These are phyloP conservation scores for Pseudozyma tsukubaensis DNA, from an alignment of 1,284 basidiomycete species.

Conservation along the genomic window DNA sequence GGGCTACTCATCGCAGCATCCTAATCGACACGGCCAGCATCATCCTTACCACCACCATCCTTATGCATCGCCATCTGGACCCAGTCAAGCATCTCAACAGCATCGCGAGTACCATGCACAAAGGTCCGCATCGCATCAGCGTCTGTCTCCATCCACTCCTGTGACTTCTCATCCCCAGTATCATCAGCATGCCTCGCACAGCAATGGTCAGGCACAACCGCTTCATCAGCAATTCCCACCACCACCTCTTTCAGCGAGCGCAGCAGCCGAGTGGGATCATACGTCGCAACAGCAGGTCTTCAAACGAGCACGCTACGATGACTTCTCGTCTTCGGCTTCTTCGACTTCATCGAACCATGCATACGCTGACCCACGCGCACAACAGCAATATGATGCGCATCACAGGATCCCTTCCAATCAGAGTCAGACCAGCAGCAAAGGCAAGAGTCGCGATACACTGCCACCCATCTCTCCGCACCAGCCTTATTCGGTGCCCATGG, in stretches of 20 bases:
- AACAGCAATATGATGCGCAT: constrained; percentile 24
- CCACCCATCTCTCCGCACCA: constrained; percentile 33
- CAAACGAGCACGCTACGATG: constrained; percentile 41
- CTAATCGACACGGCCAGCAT: constrained; percentile 12
- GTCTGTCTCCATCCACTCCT: constrained; percentile 10
- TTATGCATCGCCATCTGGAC: constrained; percentile 17
- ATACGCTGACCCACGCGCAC: constrained; percentile 24
- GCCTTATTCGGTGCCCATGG: constrained; percentile 26
- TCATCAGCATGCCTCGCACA: constrained; percentile 4
- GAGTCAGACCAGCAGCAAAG: constrained; percentile 31
- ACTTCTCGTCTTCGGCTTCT: constrained; percentile 21
- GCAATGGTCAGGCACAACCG: constrained; percentile 4
- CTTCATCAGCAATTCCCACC: constrained; percentile 29
- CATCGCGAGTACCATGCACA: constrained; percentile 32
- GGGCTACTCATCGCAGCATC: constrained; percentile 25
- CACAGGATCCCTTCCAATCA: constrained; percentile 43
- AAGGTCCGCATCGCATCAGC: constrained; percentile 7
- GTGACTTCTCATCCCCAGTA: constrained; percentile 10
- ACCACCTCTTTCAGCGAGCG: constrained; percentile 27
- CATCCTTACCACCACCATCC: constrained; percentile 35
- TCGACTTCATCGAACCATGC: constrained; percentile 23
- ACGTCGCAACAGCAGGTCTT: constrained; percentile 40
- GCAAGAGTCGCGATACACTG: constrained; percentile 27
- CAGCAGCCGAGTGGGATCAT: constrained; percentile 44
- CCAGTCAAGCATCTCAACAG: constrained; percentile 8